phyloP scores from a whole-genome alignment of 164 flowering plant genomes.

The Santalum album region DNA sequence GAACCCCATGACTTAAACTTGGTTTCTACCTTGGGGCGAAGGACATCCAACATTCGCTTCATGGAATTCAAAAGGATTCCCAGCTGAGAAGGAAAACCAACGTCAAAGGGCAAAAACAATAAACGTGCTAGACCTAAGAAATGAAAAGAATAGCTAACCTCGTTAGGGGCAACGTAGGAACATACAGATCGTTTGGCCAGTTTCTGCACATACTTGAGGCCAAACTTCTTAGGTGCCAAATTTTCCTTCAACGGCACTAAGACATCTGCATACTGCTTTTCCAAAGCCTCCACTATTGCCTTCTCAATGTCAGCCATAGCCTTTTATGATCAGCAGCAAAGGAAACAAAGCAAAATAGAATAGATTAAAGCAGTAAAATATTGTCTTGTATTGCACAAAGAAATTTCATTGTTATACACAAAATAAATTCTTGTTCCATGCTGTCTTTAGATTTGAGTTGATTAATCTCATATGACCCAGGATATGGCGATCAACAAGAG shows the following conservation, averaged over 20 bases:
- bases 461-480: no score
- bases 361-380: no score
- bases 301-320: slow-evolving; percentile 90
- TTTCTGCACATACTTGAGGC: slow-evolving; percentile 83
- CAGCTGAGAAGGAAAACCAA: slow-evolving; percentile 40
- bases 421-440: no score
- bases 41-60: slow-evolving; percentile 84
- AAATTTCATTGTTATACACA: no score
- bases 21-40: slow-evolving; percentile 72
- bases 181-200: slow-evolving; percentile 56
- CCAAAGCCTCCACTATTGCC: slow-evolving; percentile 80
- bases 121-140: neutral
- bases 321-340: slow-evolving; percentile 22
- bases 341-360: no score
- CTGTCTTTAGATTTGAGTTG: no score
- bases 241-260: slow-evolving; percentile 80
- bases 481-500: no score
- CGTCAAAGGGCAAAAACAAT: slow-evolving; percentile 7
- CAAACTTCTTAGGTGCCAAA: slow-evolving; percentile 65
- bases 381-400: no score
- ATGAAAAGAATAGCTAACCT: slow-evolving; percentile 34
- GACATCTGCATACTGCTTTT: slow-evolving; percentile 86
- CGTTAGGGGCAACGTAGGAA: slow-evolving; percentile 60
- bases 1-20: slow-evolving; percentile 79
- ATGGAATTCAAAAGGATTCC: slow-evolving; percentile 81